These are phyloP conservation scores for Aspergillus panamensis DNA, from an alignment of 495 filamentous ascomycete genomes.

Conservation along the genomic window DNA sequence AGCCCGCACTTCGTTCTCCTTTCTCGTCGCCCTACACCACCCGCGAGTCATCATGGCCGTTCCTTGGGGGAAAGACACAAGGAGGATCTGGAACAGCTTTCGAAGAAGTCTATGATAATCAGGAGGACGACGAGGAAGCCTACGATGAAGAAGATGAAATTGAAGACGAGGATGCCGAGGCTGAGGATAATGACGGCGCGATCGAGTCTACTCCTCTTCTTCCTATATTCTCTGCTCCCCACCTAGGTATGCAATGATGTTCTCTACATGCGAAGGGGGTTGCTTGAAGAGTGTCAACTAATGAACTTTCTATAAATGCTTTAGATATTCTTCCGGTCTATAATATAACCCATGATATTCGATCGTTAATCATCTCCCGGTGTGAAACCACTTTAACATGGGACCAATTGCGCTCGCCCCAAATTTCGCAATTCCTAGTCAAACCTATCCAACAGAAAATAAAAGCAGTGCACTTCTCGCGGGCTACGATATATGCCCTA, in stretches of 20 bases:
- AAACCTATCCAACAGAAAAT: constrained; percentile 89
- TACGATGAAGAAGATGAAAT: constrained; percentile 48
- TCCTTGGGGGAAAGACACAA: constrained; percentile 23
- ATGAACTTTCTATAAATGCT: neutral
- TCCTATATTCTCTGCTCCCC: constrained; percentile 77
- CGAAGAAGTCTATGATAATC: constrained; percentile 31
- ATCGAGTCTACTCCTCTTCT: constrained; percentile 61
- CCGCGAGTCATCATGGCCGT: constrained; percentile 31
- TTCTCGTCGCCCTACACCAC: constrained; percentile 46
- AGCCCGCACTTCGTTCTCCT: constrained; percentile 41
- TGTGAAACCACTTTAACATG: constrained; percentile 92
- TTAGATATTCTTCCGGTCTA: constrained; percentile 80
- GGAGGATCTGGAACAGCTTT: constrained; percentile 29
- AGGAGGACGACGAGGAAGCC: constrained; percentile 36
- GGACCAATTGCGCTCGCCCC: constrained; percentile 91
- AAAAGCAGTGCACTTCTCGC: constrained; percentile 71
- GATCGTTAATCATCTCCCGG: constrained; percentile 71
- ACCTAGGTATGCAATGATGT: constrained; percentile 57
- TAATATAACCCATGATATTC: constrained; percentile 82
- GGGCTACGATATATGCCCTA: constrained; percentile 81
- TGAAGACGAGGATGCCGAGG: constrained; percentile 38
- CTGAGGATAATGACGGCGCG: constrained; percentile 54
- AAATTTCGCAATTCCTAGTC: constrained; percentile 90
- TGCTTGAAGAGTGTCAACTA: neutral
- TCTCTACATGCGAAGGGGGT: neutral